These are phyloP conservation scores for Cryptococcus depauperatus DNA, from an alignment of 1,284 basidiomycete genomes.

Conservation along the genomic window DNA sequence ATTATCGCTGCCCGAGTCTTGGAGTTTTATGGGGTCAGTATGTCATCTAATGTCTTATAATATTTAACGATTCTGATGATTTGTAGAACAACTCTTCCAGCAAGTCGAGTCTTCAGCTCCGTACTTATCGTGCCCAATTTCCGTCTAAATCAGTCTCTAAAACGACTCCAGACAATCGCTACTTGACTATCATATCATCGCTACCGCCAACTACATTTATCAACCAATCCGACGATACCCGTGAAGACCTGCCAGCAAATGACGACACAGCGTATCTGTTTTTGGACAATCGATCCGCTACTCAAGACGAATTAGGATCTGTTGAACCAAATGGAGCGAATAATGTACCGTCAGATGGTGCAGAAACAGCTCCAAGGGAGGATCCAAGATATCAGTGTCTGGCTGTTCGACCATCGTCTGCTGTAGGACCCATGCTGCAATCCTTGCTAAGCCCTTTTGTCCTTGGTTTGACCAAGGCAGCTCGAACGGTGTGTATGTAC, in stretches of 20 bases:
- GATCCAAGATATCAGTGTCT: constrained; percentile 25
- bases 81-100: constrained; percentile 18
- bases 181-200: constrained; percentile 25
- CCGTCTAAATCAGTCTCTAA: constrained; percentile 7
- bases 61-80: not conserved
- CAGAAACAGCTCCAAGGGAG: too few relatives aligned
- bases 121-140: constrained; percentile 31
- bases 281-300: constrained; percentile 27
- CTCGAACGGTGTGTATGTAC: constrained; percentile 24
- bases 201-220: too few relatives aligned
- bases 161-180: constrained; percentile 7
- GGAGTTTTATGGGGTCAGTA: constrained; percentile 34
- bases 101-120: constrained; percentile 28
- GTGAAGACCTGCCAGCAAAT: not conserved
- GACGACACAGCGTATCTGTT: constrained; percentile 36
- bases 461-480: constrained; percentile 35
- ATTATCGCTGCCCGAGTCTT: constrained; percentile 33
- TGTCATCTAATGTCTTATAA: not conserved
- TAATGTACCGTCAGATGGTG: too few relatives aligned
- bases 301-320: not conserved
- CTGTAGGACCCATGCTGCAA: constrained; percentile 32
- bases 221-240: not conserved
- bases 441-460: constrained; percentile 37
- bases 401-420: constrained; percentile 26
- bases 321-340: too few relatives aligned